Conservation (phyloP, 2,329 filamentous ascomycete genomes). For the Ophiosphaerella herpotricha region DNA sequence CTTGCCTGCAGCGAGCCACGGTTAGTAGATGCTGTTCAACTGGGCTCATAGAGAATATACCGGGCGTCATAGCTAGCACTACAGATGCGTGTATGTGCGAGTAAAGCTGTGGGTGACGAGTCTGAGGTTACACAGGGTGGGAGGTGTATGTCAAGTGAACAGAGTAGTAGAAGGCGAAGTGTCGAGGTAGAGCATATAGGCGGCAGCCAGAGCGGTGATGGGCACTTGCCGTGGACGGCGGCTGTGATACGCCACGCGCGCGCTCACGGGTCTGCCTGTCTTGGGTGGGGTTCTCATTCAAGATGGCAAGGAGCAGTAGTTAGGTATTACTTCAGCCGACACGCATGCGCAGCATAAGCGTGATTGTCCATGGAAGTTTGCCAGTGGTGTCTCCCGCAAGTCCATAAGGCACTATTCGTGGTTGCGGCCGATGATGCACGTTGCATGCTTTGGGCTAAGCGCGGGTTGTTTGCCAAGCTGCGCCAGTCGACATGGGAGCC, state of each 20-base stretch:
- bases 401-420: neutral
- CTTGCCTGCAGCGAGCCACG: constrained; percentile 49
- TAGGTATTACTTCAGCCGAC: neutral
- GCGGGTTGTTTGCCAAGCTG: constrained; percentile 11
- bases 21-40: constrained; percentile 13
- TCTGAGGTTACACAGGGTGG: constrained; percentile 5
- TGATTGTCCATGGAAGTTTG: no score
- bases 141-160: constrained; percentile 10
- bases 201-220: constrained; percentile 16
- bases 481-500: neutral
- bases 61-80: constrained; percentile 24
- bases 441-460: constrained; percentile 5
- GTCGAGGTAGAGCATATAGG: constrained; percentile 19
- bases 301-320: neutral
- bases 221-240: constrained; percentile 2
- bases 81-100: neutral
- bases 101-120: neutral
- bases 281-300: neutral
- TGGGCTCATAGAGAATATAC: constrained; percentile 15
- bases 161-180: constrained; percentile 10
- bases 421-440: constrained; percentile 12
- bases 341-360: no score
- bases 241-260: neutral
- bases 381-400: no score
- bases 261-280: neutral